Evolutionary conservation across 805 yeast genomes (phyloP).

Genomic region (Lipomyces orientalis): DNA sequence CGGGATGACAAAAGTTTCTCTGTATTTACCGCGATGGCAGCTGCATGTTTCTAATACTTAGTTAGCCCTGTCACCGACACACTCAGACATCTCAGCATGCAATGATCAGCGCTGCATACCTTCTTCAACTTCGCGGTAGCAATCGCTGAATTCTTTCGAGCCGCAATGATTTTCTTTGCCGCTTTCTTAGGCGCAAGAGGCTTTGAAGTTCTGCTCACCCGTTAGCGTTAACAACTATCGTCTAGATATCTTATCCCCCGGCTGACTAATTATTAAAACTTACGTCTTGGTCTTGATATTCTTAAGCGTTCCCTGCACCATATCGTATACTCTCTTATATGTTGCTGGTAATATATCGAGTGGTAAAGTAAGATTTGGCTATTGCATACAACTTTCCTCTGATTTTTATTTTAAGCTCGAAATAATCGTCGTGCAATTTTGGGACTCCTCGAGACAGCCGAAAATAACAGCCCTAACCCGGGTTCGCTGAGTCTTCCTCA

Average conservation of each 20-base stretch:
- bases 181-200: constrained; percentile 55
- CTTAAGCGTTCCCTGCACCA: constrained; percentile 50
- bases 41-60: constrained; percentile 58
- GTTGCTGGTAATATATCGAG: not conserved
- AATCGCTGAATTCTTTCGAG: constrained; percentile 62
- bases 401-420: too few relatives aligned
- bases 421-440: too few relatives aligned
- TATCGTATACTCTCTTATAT: constrained; percentile 20
- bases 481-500: too few relatives aligned
- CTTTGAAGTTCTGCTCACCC: constrained; percentile 13
- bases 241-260: not conserved
- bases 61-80: constrained; percentile 43
- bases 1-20: constrained; percentile 86
- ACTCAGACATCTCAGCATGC: not conserved
- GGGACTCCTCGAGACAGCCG: too few relatives aligned
- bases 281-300: constrained; percentile 34
- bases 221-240: not conserved
- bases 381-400: too few relatives aligned
- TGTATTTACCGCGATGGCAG: constrained; percentile 64
- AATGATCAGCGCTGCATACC: constrained; percentile 13
- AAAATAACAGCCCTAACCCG: too few relatives aligned
- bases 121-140: constrained; percentile 53
- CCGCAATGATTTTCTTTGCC: constrained; percentile 74
- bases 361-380: not conserved
- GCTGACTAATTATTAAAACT: not conserved